Conservation (phyloP, 768 basidiomycete genomes). For the Mycena rebaudengoi region DNA sequence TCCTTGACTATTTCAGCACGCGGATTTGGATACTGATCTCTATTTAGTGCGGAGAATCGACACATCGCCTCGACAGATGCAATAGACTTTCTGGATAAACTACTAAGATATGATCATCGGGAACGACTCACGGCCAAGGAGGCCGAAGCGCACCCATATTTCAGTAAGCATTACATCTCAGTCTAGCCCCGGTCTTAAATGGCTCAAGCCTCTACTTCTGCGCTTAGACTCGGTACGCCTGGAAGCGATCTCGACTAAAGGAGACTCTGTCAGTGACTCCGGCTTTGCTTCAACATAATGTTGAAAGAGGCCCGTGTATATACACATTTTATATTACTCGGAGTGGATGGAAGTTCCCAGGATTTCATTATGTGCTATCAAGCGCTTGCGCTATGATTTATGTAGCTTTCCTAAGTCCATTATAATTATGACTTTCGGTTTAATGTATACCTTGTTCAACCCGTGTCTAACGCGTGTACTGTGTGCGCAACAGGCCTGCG, state of each 20-base stretch:
- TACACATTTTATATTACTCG: conserved; percentile 12
- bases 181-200: conserved; percentile 14
- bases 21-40: too few species aligned
- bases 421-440: conserved; percentile 8
- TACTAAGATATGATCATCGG: conserved; percentile 75
- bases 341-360: conserved; percentile 6
- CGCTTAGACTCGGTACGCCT: conserved; percentile 55
- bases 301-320: too few species aligned
- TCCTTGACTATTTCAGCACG: too few species aligned
- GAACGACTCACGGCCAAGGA: conserved; percentile 74
- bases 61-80: conserved; percentile 67
- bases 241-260: conserved; percentile 53
- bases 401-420: conserved; percentile 23
- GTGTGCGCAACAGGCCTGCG: conserved; percentile 12
- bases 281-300: conserved; percentile 54
- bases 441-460: neutral
- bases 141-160: conserved; percentile 73
- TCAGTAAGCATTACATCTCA: conserved; percentile 50
- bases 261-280: conserved; percentile 57
- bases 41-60: conserved; percentile 65
- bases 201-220: conserved; percentile 31
- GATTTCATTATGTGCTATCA: conserved; percentile 5
- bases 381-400: conserved; percentile 10
- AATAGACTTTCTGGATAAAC: conserved; percentile 70
- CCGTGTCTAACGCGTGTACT: conserved; percentile 3